phyloP scores from a whole-genome alignment of 148 eudicot species.

The Silene latifolia region DNA sequence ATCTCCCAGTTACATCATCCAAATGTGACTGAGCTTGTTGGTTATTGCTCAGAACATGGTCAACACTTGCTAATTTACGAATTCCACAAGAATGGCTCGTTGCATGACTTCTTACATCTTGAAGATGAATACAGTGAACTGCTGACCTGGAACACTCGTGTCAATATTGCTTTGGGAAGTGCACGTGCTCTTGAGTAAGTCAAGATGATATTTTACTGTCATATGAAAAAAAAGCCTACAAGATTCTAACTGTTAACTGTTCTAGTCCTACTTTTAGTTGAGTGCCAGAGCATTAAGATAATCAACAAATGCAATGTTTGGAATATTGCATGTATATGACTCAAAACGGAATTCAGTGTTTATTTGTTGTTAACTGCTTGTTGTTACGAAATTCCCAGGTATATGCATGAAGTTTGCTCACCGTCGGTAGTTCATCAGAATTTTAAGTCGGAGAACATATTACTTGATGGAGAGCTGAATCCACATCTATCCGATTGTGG shows the following conservation, averaged over 20 bases:
- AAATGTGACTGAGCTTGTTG: constrained; percentile 78
- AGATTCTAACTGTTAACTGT: not conserved
- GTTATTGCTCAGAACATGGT: constrained; percentile 94
- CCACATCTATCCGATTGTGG: constrained; percentile 93
- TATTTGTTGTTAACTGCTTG: not conserved
- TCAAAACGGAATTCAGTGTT: too few relatives aligned
- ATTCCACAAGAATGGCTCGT: constrained; percentile 74
- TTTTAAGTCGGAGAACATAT: constrained; percentile 88
- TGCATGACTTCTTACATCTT: constrained; percentile 75
- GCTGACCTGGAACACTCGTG: constrained; percentile 86
- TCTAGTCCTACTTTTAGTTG: not conserved
- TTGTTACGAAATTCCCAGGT: constrained; percentile 54
- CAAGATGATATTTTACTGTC: not conserved
- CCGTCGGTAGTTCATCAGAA: constrained; percentile 86
- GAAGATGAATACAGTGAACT: constrained; percentile 83
- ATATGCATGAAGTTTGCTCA: constrained; percentile 93
- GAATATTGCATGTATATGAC: not conserved
- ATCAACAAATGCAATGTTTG: not conserved
- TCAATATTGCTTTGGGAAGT: constrained; percentile 93
- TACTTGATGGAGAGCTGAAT: constrained; percentile 85
- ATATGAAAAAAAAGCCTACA: not conserved
- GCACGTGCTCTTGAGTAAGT: constrained; percentile 99
- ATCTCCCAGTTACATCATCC: constrained; percentile 74
- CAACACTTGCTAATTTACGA: constrained; percentile 85
- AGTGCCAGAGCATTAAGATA: too few relatives aligned